Conservation (phyloP, 75 land plant species). For the Selaginella moellendorffii region DNA sequence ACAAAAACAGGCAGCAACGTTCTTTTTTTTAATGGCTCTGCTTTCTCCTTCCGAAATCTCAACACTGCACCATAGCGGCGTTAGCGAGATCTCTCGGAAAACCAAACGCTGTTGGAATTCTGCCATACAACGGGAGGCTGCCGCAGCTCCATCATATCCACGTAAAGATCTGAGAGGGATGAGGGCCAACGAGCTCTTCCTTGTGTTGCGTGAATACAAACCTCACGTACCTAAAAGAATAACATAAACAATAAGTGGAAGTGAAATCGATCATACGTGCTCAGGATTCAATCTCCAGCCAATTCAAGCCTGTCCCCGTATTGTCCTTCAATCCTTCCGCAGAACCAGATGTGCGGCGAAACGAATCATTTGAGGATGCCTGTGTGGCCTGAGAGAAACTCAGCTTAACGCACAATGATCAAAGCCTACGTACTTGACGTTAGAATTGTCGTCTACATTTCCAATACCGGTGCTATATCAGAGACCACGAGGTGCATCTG, state of each 20-base stretch:
- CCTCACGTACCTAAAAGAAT: conserved; percentile 57
- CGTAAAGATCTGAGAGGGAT: conserved; percentile 96
- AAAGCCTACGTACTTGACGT: not conserved
- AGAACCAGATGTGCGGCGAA: conserved; percentile 94
- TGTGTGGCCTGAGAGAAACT: conserved; percentile 48
- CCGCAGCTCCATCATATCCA: conserved; percentile 92
- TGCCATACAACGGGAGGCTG: conserved; percentile 60
- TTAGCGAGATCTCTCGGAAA: conserved; percentile 84
- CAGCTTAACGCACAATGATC: not conserved
- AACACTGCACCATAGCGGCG: conserved; percentile 69
- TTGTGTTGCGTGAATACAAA: conserved; percentile 71
- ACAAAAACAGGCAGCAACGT: not conserved
- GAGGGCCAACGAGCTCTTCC: conserved; percentile 87
- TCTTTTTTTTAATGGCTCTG: conserved; percentile 81
- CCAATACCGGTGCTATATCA: conserved; percentile 57
- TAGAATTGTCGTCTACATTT: conserved; percentile 47
- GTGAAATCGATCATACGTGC: conserved; percentile 40
- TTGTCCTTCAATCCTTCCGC: conserved; percentile 46
- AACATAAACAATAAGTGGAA: not conserved
- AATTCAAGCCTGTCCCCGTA: conserved; percentile 55
- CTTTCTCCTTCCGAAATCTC: conserved; percentile 69
- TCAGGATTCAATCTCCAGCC: conserved; percentile 73
- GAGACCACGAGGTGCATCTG: conserved; percentile 88
- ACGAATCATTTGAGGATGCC: conserved; percentile 92
- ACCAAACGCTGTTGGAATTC: conserved; percentile 36